phyloP scores from a whole-genome alignment of 192 early-diverging fungal species.

The Gamsiella multidivaricata region DNA sequence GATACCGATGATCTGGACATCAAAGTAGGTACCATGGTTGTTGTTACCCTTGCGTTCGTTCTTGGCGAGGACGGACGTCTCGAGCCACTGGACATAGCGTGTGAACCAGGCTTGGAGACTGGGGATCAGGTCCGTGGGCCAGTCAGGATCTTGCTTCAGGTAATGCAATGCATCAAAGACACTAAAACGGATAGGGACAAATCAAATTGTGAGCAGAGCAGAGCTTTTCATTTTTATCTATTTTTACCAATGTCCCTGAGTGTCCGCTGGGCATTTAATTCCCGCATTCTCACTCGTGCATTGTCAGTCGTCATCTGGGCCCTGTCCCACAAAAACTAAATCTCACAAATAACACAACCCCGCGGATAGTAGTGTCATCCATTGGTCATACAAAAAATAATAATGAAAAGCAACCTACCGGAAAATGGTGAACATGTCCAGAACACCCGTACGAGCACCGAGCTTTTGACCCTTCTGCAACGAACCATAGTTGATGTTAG shows the following conservation, averaged over 20 bases:
- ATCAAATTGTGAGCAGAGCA: not conserved
- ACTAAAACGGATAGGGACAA: conserved; percentile 4
- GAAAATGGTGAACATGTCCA: conserved; percentile 59
- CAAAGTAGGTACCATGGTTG: conserved; percentile 70
- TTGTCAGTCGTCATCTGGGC: no score
- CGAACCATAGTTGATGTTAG: conserved; percentile 66
- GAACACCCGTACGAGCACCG: conserved; percentile 56
- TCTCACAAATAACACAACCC: no score
- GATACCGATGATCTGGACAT: conserved; percentile 60
- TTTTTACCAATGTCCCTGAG: no score
- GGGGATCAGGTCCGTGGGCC: conserved; percentile 44
- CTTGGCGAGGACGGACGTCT: conserved; percentile 35
- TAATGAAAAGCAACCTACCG: conserved; percentile 29
- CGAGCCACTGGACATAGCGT: conserved; percentile 52
- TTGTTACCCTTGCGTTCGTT: conserved; percentile 52
- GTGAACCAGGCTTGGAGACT: conserved; percentile 54
- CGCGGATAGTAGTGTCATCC: not conserved
- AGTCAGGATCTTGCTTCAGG: conserved; percentile 41
- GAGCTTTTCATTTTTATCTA: no score
- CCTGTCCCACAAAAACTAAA: no score
- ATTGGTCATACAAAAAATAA: not conserved
- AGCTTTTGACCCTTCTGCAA: conserved; percentile 55
- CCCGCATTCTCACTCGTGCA: no score
- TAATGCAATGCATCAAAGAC: conserved; percentile 56
- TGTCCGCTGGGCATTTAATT: no score